A percentile compares a stretch with the other conserved stretches of the same genome.
phyloP scores from a whole-genome alignment of 371 early-diverging fungal genomes.

The Synchytrium microbalum region DNA sequence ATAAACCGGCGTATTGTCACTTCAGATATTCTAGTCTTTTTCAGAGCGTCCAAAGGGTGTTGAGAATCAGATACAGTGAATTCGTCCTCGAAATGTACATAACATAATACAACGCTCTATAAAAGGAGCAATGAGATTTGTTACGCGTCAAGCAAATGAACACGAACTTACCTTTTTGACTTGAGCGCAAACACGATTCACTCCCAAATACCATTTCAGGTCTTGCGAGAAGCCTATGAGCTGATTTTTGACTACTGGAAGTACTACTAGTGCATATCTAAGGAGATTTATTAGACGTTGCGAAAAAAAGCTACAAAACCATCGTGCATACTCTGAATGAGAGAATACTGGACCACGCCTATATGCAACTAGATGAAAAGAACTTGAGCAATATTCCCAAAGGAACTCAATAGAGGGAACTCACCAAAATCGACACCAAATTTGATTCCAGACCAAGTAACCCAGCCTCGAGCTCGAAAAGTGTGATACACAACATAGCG shows the following conservation, averaged over 20 bases:
- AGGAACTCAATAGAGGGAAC: background rate
- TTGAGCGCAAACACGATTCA: constrained; percentile 54
- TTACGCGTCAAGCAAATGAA: background rate
- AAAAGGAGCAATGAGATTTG: background rate
- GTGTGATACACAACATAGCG: constrained; percentile 73
- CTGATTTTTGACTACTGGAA: constrained; percentile 6
- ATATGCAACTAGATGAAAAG: constrained; percentile 19
- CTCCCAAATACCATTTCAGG: constrained; percentile 36
- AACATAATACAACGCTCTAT: constrained; percentile 17
- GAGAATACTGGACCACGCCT: constrained; percentile 25
- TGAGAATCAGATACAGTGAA: constrained; percentile 1
- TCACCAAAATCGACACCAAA: constrained; percentile 74
- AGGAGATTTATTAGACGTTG: background rate
- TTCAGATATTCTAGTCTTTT: constrained; percentile 13
- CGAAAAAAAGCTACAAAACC: background rate
- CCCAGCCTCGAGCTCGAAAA: constrained; percentile 74
- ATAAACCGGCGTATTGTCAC: constrained; percentile 17
- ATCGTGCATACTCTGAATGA: constrained; percentile 27
- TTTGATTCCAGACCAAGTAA: constrained; percentile 69
- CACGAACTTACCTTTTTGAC: constrained; percentile 55
- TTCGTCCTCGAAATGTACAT: constrained; percentile 15
- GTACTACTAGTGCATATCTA: constrained; percentile 2
- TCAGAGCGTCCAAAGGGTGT: constrained; percentile 6
- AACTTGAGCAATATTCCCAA: background rate
- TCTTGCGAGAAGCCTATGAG: constrained; percentile 15